Conservation (phyloP, 768 basidiomycete species). For the Boletus pseudopeckii region DNA sequence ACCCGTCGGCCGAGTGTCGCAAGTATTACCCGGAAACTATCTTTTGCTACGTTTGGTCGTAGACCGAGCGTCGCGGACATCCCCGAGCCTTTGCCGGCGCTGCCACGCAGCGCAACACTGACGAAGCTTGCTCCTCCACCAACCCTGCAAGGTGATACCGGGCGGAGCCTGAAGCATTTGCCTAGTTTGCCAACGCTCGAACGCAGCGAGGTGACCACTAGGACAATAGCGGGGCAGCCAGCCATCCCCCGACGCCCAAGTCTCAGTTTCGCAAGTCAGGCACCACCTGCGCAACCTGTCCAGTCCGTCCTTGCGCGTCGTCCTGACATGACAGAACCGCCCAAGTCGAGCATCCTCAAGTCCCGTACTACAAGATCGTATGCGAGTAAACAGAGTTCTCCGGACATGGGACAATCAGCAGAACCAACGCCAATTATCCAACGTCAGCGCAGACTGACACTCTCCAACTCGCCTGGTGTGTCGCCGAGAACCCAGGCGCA, state of each 20-base stretch:
- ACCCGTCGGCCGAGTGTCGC: conserved; percentile 27
- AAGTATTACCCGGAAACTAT: conserved; percentile 32
- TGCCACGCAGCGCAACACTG: conserved; percentile 11
- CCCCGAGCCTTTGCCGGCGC: conserved; percentile 17
- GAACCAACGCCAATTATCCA: background rate
- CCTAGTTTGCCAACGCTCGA: conserved; percentile 24
- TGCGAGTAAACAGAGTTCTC: conserved; percentile 4
- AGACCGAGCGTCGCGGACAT: conserved; percentile 24
- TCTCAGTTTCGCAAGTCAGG: conserved; percentile 1
- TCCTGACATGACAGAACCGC: conserved; percentile 2
- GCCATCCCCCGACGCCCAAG: conserved; percentile 14
- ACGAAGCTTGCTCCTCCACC: conserved; percentile 20
- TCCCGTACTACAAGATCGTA: conserved; percentile 2
- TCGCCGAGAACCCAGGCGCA: background rate
- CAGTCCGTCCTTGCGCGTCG: background rate
- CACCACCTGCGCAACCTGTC: background rate
- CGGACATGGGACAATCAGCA: background rate
- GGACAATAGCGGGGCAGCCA: background rate
- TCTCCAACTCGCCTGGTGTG: conserved; percentile 14
- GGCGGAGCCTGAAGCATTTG: conserved; percentile 20
- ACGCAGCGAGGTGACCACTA: background rate
- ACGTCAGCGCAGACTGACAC: conserved; percentile 21
- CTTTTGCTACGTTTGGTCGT: conserved; percentile 28
- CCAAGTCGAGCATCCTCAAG: conserved; percentile 18
- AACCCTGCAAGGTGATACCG: conserved; percentile 7